Evolutionary conservation across 2,329 filamentous ascomycete genomes (phyloP), one percentile per base, ranked within the genome.

Genomic region (Penicillium freii): DNA sequence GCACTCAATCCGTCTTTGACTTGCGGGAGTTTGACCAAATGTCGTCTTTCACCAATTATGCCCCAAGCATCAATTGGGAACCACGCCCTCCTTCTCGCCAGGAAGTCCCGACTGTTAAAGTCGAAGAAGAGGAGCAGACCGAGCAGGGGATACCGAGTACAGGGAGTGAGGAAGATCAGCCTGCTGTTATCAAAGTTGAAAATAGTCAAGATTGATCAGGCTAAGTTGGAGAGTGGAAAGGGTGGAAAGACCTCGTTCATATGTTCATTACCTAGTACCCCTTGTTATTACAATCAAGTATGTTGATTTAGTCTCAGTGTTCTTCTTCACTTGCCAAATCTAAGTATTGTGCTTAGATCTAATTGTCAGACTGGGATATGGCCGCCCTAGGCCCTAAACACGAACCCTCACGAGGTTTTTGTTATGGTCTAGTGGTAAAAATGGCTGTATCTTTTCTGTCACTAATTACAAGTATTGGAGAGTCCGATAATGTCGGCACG

Each of bases 61-160:
- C 36, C 1, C 55, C 57, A 29, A 44, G 36, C 7, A 54, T 58
- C n/a, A 42, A 15, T 2, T 63, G 57, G 57, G 57, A 52, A 23
- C 49, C 43, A 21, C 31, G 13, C 5, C 10, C 42, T 3, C 43
- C 51, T 23, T 27, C 40, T 17, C 9, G 6, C 23, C 42, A 53
- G 15, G 33, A 39, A 8, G 7, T 1, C 13, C 42, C 25, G 13
- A 25, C 10, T 9, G 13, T 39, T 11, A 53, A 53, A 9, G 11
- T 38, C 6, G 42, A 53, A 47, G 23, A 39, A 38, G n/a, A n/a
- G 5, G n/a, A 31, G 9, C n/a, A n/a, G n/a, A 13, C 3, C 9
- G n/a, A 38, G 2, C 25, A 23, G 5, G 8, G 2, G 9, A 13
- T 15, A 23, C 7, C 6, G 33, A 39, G 42, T 13, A 31, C 17